Evolutionary conservation across 805 yeast species (phyloP), one percentile per base, ranked within the genome.

Genomic region (Cyberlindnera xishuangbannaensis): DNA sequence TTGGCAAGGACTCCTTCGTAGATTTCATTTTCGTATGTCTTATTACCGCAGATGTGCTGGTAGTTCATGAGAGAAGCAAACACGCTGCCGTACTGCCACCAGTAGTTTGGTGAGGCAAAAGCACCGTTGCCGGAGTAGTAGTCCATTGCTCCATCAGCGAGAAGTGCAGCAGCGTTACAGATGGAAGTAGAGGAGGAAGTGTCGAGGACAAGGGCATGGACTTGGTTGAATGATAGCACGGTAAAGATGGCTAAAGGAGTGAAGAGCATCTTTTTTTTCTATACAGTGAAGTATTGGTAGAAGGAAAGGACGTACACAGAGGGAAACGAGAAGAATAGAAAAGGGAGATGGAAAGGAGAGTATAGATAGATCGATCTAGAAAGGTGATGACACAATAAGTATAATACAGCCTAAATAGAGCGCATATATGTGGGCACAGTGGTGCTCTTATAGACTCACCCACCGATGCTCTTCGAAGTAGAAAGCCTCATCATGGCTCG

Each of bases 31-130:
- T 72, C 76, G 48, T 69, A 82, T 1, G 87, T 72, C 41, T 69
- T 70, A 58, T 88, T 79, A 30, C 76, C 65, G 57, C 90, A 81
- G 48, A 75, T 71, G 47, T 61, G 76, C 65, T 83, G 71, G 52
- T 78, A 83, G 56, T 86, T 95, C 24, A 90, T 53, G 62, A 83
- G 55, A 2, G 68, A 62, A 11, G 72, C 73, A 58, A 65, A 79
- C 0, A 87, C 87, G 45, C 84, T 90, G 48, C 94, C 95, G 25
- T 88, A 86, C 57, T 82, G 78, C 95, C 95, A 84, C 87, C 92
- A 87, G 59, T 78, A 79, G 55, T 19, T 17, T 2, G 87, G 87
- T 41, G 68, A 53, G 10, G 71, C 62, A 50, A 82, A 82, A 74
- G 71, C 70, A 16, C 90, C 94, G 18, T 42, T 38, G 14, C 87